Percentiles rank a stretch among this genome's conserved stretches.
These are phyloP conservation scores for Phaffia rhodozyma DNA, from an alignment of 1,284 basidiomycete species.

Conservation along the genomic window DNA sequence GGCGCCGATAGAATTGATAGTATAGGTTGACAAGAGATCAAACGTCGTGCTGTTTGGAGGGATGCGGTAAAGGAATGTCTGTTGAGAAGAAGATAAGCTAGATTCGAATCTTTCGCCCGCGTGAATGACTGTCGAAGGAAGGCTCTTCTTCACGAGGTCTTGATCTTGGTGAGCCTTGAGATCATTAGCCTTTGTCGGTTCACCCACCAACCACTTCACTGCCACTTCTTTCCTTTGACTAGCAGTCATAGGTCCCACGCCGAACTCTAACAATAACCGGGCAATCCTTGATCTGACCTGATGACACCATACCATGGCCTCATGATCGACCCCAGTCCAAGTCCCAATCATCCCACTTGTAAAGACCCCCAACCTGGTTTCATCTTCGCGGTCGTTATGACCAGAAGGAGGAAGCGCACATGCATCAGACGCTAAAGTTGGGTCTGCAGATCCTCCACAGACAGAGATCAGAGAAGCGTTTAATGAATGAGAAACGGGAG, in stretches of 20 bases:
- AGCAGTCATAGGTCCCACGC: constrained; percentile 22
- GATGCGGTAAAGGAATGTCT: too few species aligned
- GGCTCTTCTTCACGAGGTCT: too few species aligned
- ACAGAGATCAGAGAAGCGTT: constrained; percentile 56
- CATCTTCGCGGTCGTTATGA: constrained; percentile 12
- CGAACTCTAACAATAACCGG: constrained; percentile 58
- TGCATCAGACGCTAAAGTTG: constrained; percentile 84
- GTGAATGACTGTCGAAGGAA: too few species aligned
- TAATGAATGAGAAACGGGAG: constrained; percentile 32
- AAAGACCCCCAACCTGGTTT: constrained; percentile 62
- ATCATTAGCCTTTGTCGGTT: too few species aligned
- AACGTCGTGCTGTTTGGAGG: too few species aligned
- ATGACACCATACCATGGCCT: constrained; percentile 97
- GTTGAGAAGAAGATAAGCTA: too few species aligned
- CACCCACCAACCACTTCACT: not conserved
- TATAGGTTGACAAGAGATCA: not conserved
- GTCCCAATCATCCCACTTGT: constrained; percentile 74
- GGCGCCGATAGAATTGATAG: not conserved
- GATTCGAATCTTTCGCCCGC: too few species aligned
- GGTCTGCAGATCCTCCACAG: constrained; percentile 84
- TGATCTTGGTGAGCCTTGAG: too few species aligned
- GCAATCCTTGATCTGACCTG: constrained; percentile 86
- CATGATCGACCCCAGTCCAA: constrained; percentile 92
- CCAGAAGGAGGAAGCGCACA: constrained; percentile 51
- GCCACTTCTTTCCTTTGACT: not conserved